Base-by-base conservation (phyloP, 176 grass and related monocot genomes). In the Triticum turgidum region DNA sequence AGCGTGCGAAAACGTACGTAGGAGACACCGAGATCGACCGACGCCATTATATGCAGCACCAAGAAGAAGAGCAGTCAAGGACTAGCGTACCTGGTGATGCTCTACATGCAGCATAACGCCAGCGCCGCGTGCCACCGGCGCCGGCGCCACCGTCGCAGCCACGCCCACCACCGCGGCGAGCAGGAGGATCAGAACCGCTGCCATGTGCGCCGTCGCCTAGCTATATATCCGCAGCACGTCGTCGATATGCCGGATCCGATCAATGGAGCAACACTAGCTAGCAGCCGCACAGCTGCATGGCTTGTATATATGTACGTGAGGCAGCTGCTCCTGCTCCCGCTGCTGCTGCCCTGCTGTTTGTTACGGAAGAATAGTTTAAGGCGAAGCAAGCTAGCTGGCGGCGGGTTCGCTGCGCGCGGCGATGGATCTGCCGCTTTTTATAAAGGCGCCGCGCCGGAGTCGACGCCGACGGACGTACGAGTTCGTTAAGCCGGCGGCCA, bases 401-500 rank as follows among this genome's bases (percentile, higher is more conserved):
- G 49, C 18, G n/a, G 34, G 71, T 25, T 73, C 70, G 70, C 1
- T 45, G 39, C 71, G 39, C 11, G 41, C 12, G n/a, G 71, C 7
- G 41, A 4, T 29, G 6, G 22, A 29, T 17, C 45, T 17, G 14
- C 41, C 24, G 42, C 71, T 15, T 27, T 49, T 75, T 49, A 24
- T 75, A 76, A 51, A 76, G 72, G 72, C 72, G 72, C 72, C 72
- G 44, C 72, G 41, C 72, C 72, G 42, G 12, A 25, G 3, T 49
- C 27, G 72, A 76, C 71, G 71, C 3, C 71, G 71, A 27, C 14
- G n/a, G 3, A 49, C 72, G 72, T 49, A 75, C 72, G 72, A 51
- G 72, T 76, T 76, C 24, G 72, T 76, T 76, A 44, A 44, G 44
- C 42, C 72, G 72, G n/a, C 72, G 44, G 72, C 72, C 72, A 76